A percentile compares a stretch with the other conserved stretches of the same genome.
These are phyloP conservation scores for Sutorius australiensis DNA, from an alignment of 768 basidiomycete genomes.

Conservation along the genomic window DNA sequence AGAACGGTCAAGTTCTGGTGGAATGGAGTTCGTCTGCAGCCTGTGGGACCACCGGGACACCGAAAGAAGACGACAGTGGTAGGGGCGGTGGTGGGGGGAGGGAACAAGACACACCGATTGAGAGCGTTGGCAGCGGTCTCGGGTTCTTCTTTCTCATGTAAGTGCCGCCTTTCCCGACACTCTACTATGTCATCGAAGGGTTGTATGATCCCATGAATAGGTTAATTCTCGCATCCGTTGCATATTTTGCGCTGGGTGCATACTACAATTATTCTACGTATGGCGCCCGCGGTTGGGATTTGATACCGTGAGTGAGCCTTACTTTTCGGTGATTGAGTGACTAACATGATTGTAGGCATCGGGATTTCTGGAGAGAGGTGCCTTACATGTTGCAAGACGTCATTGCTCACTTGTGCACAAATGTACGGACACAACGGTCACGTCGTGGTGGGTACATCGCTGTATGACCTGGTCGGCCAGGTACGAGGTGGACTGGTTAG, in stretches of 20 bases:
- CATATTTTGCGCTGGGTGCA: constrained; percentile 75
- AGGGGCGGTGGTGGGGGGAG: constrained; percentile 11
- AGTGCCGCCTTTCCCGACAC: constrained; percentile 27
- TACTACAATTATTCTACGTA: constrained; percentile 89
- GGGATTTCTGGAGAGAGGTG: constrained; percentile 88
- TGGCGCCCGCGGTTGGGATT: constrained; percentile 76
- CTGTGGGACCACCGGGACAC: constrained; percentile 39
- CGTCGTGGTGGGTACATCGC: constrained; percentile 74
- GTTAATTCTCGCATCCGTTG: constrained; percentile 53
- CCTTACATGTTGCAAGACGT: constrained; percentile 83
- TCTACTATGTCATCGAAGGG: neutral
- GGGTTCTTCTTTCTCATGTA: constrained; percentile 88
- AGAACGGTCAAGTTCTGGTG: constrained; percentile 48
- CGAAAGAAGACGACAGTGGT: constrained; percentile 27
- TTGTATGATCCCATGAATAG: constrained; percentile 39
- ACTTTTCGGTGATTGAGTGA: constrained; percentile 1
- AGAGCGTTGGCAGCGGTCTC: constrained; percentile 65
- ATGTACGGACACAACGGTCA: constrained; percentile 62
- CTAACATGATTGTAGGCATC: constrained; percentile 50
- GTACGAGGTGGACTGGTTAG: neutral
- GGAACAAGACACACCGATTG: constrained; percentile 30
- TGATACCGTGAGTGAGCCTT: constrained; percentile 73
- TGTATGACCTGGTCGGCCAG: constrained; percentile 42
- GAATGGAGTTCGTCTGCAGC: constrained; percentile 63
- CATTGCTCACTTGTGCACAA: constrained; percentile 70